Evolutionary conservation across 768 basidiomycete species (phyloP).

Genomic region (Mycena rosella): DNA sequence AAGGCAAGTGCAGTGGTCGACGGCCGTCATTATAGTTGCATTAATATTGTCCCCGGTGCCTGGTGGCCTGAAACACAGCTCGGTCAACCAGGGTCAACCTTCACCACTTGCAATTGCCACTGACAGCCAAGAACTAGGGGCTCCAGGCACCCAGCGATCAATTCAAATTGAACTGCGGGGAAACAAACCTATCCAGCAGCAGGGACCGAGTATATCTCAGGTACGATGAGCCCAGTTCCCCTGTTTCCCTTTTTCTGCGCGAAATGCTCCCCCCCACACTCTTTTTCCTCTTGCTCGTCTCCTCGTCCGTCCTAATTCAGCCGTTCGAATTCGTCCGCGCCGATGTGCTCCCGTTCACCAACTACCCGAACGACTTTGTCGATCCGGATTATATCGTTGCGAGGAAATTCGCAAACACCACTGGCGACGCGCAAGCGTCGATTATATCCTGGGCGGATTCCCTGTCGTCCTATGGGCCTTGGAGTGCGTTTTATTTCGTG

Average conservation of each 20-base stretch:
- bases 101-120: no score
- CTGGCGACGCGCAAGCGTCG: slow-evolving; percentile 59
- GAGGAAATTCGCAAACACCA: slow-evolving; percentile 56
- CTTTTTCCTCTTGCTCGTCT: slow-evolving; percentile 42
- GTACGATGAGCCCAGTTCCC: slow-evolving; percentile 2
- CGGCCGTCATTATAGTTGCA: no score
- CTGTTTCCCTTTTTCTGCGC: slow-evolving; percentile 3
- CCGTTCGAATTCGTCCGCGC: slow-evolving; percentile 16
- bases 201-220: background rate
- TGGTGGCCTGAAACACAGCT: no score
- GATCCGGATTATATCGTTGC: slow-evolving; percentile 63
- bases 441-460: slow-evolving; percentile 62
- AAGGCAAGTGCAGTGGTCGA: no score
- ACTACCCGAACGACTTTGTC: slow-evolving; percentile 69
- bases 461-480: slow-evolving; percentile 61
- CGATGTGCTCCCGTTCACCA: slow-evolving; percentile 47
- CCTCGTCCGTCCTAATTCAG: slow-evolving; percentile 36
- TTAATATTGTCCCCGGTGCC: no score
- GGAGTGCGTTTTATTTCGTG: slow-evolving; percentile 56
- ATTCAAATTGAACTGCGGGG: no score
- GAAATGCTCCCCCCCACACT: slow-evolving; percentile 37
- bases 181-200: no score
- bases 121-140: no score
- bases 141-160: no score
- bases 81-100: no score